Evolutionary conservation across 73 alveolate genomes (phyloP).

Genomic region (Symbiodinium natans): DNA sequence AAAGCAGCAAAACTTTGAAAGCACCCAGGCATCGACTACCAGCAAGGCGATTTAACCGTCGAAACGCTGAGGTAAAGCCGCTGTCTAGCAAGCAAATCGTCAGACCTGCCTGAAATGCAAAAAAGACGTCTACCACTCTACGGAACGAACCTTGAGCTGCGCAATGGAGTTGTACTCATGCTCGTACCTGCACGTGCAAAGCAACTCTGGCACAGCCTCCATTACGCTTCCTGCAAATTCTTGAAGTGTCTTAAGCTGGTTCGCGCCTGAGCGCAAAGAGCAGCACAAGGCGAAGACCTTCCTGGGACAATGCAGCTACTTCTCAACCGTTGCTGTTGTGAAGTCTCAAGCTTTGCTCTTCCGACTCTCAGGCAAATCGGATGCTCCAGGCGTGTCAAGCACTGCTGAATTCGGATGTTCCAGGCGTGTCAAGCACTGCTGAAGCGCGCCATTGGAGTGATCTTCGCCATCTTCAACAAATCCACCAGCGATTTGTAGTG

Average conservation of each 20-base stretch:
- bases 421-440: background rate
- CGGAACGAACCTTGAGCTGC: slow-evolving; percentile 30
- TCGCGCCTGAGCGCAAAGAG: slow-evolving; percentile 96
- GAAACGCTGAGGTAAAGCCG: too few species aligned
- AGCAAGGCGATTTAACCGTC: too few species aligned
- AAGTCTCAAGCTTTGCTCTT: background rate
- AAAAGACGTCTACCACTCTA: too few species aligned
- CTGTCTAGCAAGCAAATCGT: background rate
- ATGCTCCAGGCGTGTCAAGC: background rate
- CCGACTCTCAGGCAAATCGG: background rate
- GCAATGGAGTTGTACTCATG: slow-evolving; percentile 86
- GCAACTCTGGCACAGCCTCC: too few species aligned
- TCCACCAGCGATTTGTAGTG: slow-evolving; percentile 68
- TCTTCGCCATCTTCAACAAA: slow-evolving; percentile 40
- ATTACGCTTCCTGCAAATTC: background rate
- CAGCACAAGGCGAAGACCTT: slow-evolving; percentile 97
- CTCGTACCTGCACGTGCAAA: slow-evolving; percentile 41
- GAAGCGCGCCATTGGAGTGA: slow-evolving; percentile 16
- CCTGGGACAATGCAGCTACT: too few species aligned
- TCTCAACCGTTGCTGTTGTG: too few species aligned
- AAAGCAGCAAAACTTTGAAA: too few species aligned
- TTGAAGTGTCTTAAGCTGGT: too few species aligned
- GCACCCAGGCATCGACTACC: too few species aligned
- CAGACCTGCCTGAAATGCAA: background rate
- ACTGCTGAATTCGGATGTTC: background rate